Evolutionary conservation across 1,284 basidiomycete species (phyloP), one percentile per base, ranked within the genome.

Genomic region (Coniferiporia weirii): DNA sequence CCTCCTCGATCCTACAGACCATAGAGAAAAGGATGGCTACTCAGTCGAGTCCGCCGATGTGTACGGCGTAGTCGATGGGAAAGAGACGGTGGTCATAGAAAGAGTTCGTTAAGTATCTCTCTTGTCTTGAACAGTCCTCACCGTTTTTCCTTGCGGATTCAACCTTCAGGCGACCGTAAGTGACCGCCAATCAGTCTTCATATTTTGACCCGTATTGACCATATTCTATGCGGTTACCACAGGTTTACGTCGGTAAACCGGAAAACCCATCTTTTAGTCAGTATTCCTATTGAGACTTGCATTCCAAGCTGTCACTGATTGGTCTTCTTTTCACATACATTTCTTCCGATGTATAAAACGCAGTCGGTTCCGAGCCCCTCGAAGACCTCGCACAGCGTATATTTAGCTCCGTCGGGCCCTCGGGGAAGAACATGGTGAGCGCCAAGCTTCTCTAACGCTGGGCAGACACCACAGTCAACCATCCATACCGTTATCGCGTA

Each of bases 21-120:
- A 91, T 67, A 77, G 92, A 61, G 91, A 93, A 75, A 93, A 93
- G 83, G 86, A 89, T 65, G 89, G 89, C n/a, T 90, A 90, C 70
- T 86, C 86, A 1, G 73, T 86, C 65, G 83, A 89, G 63, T 76
- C 73, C 2, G 67, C 89, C 22, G 81, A 89, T 65, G 76, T 90
- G 12, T 82, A 84, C 66, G 78, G 78, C 10, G 61, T 83, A 8
- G 78, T 79, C 10, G 70, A 76, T 34, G 85, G 82, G 1, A 61
- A 71, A 10, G 83, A 89, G 64, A 71, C 71, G 22, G 72, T 87
- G 0, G 72, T 87, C n/a, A 76, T 85, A 19, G 72, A 73, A 59
- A 73, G 80, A 57, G 83, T 84, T 65, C 57, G 79, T 70, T 9
- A 40, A 2, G 8, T 40, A 15, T 10, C 4, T n/a, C 40, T 20